A percentile compares a stretch with the other conserved stretches of the same genome.
Evolutionary conservation across 192 early-diverging fungal genomes (phyloP).

Genomic region (Entomortierella chlamydospora): DNA sequence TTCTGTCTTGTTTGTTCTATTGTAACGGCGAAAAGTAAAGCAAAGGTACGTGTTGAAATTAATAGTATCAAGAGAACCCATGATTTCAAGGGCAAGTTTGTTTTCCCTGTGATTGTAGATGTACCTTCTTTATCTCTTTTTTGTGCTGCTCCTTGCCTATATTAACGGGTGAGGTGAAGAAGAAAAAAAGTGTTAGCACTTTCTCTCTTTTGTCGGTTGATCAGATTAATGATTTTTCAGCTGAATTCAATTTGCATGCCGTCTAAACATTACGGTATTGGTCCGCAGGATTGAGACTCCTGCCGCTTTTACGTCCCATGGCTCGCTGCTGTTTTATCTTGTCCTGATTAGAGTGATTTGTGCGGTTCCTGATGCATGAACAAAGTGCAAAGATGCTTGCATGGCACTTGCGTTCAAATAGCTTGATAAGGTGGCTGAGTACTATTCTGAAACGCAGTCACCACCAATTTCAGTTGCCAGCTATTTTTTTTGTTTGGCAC

Average conservation of each 20-base stretch:
- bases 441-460: no score
- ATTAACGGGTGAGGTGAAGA: background rate
- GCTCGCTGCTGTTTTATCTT: background rate
- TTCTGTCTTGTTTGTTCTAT: conserved; percentile 53
- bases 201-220: background rate
- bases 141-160: conserved; percentile 55
- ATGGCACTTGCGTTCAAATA: no score
- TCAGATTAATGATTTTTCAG: background rate
- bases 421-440: no score
- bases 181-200: background rate
- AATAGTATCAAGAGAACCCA: background rate
- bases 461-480: no score
- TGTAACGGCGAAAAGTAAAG: background rate
- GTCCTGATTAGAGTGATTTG: no score
- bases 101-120: no score
- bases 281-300: conserved; percentile 51
- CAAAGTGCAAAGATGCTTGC: no score
- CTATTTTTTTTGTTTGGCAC: no score
- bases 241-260: background rate
- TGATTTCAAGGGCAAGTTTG: no score
- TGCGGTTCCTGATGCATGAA: no score
- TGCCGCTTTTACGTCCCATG: conserved; percentile 53
- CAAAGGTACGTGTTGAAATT: background rate
- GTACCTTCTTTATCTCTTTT: conserved; percentile 51
- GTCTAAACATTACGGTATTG: conserved; percentile 34